These are phyloP conservation scores for Agrostemma githago DNA, from an alignment of 148 eudicot genomes.

Conservation along the genomic window DNA sequence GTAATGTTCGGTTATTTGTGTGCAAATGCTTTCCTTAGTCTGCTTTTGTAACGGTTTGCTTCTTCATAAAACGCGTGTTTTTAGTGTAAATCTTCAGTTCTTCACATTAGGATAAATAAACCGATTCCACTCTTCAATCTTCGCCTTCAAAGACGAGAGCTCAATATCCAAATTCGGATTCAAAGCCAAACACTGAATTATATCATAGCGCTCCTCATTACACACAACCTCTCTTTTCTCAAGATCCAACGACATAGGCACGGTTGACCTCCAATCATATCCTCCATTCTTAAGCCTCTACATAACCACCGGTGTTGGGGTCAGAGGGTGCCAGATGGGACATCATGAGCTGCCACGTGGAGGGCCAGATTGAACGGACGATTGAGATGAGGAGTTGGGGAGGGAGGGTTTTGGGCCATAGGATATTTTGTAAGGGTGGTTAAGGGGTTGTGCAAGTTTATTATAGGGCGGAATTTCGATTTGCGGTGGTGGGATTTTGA, in stretches of 20 bases:
- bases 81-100: too few relatives aligned
- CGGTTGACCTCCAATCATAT: constrained; percentile 71
- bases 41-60: too few relatives aligned
- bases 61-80: too few relatives aligned
- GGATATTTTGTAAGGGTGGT: constrained; percentile 51
- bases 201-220: constrained; percentile 95
- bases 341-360: constrained; percentile 96
- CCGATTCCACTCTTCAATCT: too few relatives aligned
- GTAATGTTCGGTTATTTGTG: too few relatives aligned
- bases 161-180: too few relatives aligned
- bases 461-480: constrained; percentile 25
- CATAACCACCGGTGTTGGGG: constrained; percentile 64
- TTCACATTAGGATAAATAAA: too few relatives aligned
- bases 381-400: constrained; percentile 93
- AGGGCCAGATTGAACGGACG: constrained; percentile 75
- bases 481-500: constrained; percentile 11
- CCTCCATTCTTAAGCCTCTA: constrained; percentile 60
- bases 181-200: too few relatives aligned
- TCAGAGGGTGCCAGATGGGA: constrained; percentile 97
- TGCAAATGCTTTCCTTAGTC: too few relatives aligned
- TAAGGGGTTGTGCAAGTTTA: constrained; percentile 30
- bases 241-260: constrained; percentile 92
- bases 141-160: too few relatives aligned
- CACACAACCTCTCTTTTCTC: constrained; percentile 64
- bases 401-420: constrained; percentile 86